Base-by-base conservation (phyloP, 1,139 yeast genomes). In the Debaryomycetaceae sp. region DNA sequence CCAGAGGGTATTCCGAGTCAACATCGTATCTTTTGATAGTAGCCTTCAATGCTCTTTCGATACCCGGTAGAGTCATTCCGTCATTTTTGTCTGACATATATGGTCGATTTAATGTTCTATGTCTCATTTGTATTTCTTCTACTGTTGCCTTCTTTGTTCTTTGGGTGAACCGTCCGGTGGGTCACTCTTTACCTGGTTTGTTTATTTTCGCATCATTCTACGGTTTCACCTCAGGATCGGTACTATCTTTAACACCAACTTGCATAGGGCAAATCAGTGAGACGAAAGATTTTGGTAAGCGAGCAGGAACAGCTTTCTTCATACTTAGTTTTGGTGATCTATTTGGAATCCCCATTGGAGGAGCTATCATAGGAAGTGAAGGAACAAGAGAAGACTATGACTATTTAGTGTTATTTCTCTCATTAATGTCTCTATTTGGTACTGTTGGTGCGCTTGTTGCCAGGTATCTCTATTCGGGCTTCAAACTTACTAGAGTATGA, bases 221-320 rank as follows among this genome's bases (percentile, higher is more conserved):
- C 49, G 71, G 71, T 7, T 49, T 63, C 8, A 51, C 65, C n/a
- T 57, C 65, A 1, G 61, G 68, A 7, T 64, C 70, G 4, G 63
- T 60, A 8, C 53, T 66, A 17, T 59, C 68, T 11, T 51, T 66
- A n/a, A 65, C 65, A 42, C 68, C 68, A 17, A 66, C 70, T n/a
- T 68, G 81, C 46, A 68, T 78, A 45, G 78, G 83, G 0, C 89
- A 84, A 59, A 80, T 85, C 20, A 81, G 88, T 38, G 75, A 75
- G 41, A 80, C 85, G 1, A 80, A 80, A 37, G 77, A 75, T 45
- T 84, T 83, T 54, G 91, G 91, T 27, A 81, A 77, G 54, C 73
- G 86, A 24, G 85, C 81, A 56, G 87, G 90, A 0, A 83, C 87
- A 0, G 74, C 84, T 62, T 84, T 85, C 58, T 81, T 81, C 53